Conservation (phyloP, 768 basidiomycete species). For the Mycena polygramma region DNA sequence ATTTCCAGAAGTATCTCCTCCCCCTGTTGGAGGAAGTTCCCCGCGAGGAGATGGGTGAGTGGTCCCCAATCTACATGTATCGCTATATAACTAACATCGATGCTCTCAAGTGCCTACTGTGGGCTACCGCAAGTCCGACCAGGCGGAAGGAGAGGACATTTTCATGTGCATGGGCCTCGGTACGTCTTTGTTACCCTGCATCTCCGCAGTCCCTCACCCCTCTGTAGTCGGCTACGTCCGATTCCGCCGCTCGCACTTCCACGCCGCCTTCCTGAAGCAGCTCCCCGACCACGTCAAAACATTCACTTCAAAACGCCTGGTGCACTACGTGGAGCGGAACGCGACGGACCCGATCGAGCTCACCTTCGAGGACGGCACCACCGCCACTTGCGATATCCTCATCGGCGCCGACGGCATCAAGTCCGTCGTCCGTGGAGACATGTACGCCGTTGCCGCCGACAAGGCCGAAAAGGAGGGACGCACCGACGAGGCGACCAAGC, state of each 20-base stretch:
- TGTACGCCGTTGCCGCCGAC: constrained; percentile 19
- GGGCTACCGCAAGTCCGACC: neutral
- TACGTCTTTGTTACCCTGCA: neutral
- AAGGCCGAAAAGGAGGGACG: neutral
- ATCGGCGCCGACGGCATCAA: constrained; percentile 21
- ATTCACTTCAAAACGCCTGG: constrained; percentile 1
- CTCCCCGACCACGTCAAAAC: neutral
- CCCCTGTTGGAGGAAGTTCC: constrained; percentile 3
- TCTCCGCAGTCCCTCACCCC: neutral
- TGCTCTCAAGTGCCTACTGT: neutral
- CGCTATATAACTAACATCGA: neutral
- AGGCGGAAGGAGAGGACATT: neutral
- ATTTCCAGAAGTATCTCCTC: constrained; percentile 2
- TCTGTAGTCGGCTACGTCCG: neutral
- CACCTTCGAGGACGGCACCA: constrained; percentile 19
- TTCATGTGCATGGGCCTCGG: constrained; percentile 5
- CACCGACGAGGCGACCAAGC: too few relatives aligned
- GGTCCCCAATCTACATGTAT: too few relatives aligned
- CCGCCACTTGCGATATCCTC: constrained; percentile 21
- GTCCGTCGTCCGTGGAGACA: constrained; percentile 16
- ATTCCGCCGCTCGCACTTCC: constrained; percentile 9
- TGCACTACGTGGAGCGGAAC: neutral
- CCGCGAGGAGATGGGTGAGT: neutral
- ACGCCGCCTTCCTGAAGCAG: constrained; percentile 3
- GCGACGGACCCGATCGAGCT: constrained; percentile 8